A percentile compares a stretch with the other conserved stretches of the same genome.
Conservation (phyloP, 2,329 filamentous ascomycete species). For the Akanthomyces lecanii region DNA sequence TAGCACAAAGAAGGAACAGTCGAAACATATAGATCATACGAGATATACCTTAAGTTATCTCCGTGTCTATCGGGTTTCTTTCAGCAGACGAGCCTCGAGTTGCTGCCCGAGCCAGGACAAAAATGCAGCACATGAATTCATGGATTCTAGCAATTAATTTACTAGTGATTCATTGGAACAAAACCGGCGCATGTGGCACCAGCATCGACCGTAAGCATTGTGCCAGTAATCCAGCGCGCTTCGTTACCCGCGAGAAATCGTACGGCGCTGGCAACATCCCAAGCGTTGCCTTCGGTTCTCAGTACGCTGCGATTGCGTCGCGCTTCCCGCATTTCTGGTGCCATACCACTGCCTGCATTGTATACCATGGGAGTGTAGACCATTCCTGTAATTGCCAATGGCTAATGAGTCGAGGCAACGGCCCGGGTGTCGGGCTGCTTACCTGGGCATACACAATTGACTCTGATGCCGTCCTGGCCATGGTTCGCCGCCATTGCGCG, state of each 20-base stretch:
- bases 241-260: constrained; percentile 38
- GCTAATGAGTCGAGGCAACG: background rate
- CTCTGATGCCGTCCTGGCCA: constrained; percentile 40
- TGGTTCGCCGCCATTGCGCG: constrained; percentile 49
- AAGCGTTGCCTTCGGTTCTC: constrained; percentile 39
- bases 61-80: no score
- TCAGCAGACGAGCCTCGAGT: no score
- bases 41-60: no score
- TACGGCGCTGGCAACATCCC: constrained; percentile 39
- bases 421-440: background rate
- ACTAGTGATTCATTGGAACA: constrained; percentile 11
- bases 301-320: constrained; percentile 37
- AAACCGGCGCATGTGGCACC: constrained; percentile 32
- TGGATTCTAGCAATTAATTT: no score
- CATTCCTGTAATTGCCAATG: constrained; percentile 28
- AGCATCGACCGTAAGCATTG: constrained; percentile 39
- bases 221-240: constrained; percentile 42
- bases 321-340: constrained; percentile 33
- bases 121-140: no score
- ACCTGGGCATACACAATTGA: constrained; percentile 48
- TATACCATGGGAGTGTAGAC: constrained; percentile 47
- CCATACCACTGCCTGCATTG: constrained; percentile 33
- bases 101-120: no score
- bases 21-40: no score
- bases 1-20: no score